Evolutionary conservation across 495 filamentous ascomycete species (phyloP).

Genomic region (Parathielavia appendiculata): DNA sequence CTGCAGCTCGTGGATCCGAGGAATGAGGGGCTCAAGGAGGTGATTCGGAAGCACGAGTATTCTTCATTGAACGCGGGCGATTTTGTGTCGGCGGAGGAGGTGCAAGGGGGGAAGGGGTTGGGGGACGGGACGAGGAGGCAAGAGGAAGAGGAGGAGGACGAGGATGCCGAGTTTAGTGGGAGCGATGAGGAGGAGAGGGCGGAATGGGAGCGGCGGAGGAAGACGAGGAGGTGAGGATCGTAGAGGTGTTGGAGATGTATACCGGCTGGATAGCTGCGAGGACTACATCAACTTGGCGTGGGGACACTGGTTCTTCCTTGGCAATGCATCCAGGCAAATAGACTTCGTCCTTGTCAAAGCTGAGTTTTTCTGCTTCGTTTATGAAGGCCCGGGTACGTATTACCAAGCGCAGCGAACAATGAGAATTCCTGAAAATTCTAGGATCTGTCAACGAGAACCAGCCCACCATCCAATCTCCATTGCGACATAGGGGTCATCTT

Average conservation of each 20-base stretch:
- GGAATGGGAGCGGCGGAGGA: conserved; percentile 46
- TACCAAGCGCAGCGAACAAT: neutral
- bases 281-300: neutral
- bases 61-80: conserved; percentile 48
- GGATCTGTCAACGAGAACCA: neutral
- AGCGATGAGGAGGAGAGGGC: conserved; percentile 50
- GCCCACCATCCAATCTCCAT: no score
- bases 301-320: conserved; percentile 2
- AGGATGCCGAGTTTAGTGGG: conserved; percentile 49
- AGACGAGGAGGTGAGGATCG: conserved; percentile 28
- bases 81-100: conserved; percentile 39
- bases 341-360: neutral
- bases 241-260: neutral
- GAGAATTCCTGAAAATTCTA: neutral
- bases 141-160: conserved; percentile 34
- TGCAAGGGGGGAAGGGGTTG: conserved; percentile 17
- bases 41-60: conserved; percentile 76
- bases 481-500: no score
- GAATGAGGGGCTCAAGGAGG: conserved; percentile 60
- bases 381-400: neutral
- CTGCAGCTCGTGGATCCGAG: conserved; percentile 67
- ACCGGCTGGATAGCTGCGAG: conserved; percentile 5
- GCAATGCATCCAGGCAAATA: neutral
- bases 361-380: neutral
- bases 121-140: neutral